phyloP scores from a whole-genome alignment of 257 asterid genomes.

The Nicotiana undulata region DNA sequence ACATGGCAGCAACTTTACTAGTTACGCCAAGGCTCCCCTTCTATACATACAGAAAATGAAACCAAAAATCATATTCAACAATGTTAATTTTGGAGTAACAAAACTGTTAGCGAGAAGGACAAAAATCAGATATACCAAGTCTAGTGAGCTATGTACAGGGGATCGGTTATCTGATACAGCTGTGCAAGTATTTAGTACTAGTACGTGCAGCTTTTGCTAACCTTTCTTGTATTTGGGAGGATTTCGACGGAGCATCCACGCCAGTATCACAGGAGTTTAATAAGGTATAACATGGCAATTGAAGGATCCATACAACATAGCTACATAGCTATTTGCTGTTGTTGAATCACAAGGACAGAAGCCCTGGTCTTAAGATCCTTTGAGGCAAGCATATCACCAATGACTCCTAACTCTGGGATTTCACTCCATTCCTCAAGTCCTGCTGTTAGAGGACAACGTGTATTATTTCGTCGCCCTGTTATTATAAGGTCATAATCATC shows the following conservation, averaged over 20 bases:
- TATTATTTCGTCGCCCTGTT: constrained; percentile 17
- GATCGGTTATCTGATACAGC: not conserved
- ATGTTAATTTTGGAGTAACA: not conserved
- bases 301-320: not conserved
- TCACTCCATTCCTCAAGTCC: constrained; percentile 25
- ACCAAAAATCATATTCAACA: not conserved
- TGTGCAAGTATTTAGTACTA: not conserved
- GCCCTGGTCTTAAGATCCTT: constrained; percentile 11
- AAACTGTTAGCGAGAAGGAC: not conserved
- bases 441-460: constrained; percentile 1
- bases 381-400: constrained; percentile 20
- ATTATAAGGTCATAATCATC: constrained; percentile 20
- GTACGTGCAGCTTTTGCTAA: not conserved
- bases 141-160: not conserved
- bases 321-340: constrained; percentile 9
- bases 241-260: not conserved
- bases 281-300: not conserved
- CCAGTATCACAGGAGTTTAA: not conserved
- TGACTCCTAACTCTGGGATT: constrained; percentile 19
- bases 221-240: not conserved
- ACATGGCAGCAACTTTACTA: too few species aligned
- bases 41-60: not conserved
- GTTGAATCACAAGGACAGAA: constrained; percentile 22
- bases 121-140: not conserved
- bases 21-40: too few species aligned